A percentile compares a stretch with the other conserved stretches of the same genome.
Evolutionary conservation across 768 basidiomycete species (phyloP).

Genomic region (Xanthoconium stramineum): DNA sequence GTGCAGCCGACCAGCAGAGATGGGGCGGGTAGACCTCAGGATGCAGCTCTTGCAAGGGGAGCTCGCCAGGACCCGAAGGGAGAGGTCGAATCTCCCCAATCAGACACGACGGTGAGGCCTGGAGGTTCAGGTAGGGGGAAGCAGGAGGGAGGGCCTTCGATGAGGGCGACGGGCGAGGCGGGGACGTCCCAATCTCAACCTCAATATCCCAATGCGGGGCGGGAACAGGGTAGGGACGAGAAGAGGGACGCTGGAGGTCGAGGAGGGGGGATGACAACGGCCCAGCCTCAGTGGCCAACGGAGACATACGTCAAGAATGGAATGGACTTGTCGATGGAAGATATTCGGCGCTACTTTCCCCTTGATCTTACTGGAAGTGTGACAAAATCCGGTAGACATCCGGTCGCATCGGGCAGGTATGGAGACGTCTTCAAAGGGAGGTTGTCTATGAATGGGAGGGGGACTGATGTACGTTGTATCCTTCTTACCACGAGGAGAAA

Average conservation of each 20-base stretch:
- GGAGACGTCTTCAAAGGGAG: not conserved
- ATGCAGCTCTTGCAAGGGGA: not conserved
- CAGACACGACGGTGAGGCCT: not conserved
- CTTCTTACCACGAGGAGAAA: not conserved
- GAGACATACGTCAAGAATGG: not conserved
- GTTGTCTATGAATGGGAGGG: not conserved
- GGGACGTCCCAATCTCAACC: not conserved
- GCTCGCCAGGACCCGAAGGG: not conserved
- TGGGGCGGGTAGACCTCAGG: not conserved
- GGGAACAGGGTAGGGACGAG: not conserved
- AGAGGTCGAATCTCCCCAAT: not conserved
- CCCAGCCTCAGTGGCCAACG: not conserved
- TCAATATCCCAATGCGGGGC: not conserved
- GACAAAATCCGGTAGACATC: not conserved
- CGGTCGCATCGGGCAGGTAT: not conserved
- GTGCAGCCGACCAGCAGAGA: not conserved
- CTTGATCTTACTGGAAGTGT: not conserved
- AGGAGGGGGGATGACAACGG: not conserved
- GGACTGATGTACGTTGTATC: not conserved
- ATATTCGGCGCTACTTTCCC: not conserved
- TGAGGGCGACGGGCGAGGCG: not conserved
- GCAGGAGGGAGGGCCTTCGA: not conserved
- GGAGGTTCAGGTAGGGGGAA: not conserved
- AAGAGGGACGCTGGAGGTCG: not conserved
- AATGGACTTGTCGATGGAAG: not conserved